A percentile compares a stretch with the other conserved stretches of the same genome.
phyloP scores from a whole-genome alignment of 148 eudicot genomes.

The Rhododendron ferrugineum region DNA sequence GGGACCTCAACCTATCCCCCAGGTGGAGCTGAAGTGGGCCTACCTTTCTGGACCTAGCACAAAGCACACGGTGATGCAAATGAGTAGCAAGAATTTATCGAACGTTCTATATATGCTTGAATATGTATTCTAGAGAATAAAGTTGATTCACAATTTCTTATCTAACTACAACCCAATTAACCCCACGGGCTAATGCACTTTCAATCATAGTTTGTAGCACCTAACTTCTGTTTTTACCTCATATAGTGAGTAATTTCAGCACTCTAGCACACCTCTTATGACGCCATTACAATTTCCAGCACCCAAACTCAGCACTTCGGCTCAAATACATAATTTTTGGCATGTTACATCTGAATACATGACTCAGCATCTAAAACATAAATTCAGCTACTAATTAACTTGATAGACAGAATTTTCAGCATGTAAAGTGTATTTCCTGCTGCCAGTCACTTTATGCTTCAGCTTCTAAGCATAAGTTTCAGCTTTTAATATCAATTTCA shows the following conservation, averaged over 20 bases:
- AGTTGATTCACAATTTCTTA: neutral
- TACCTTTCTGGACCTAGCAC: neutral
- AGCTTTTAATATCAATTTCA: neutral
- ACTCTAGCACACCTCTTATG: neutral
- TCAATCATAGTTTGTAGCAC: neutral
- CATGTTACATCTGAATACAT: neutral
- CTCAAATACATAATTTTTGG: neutral
- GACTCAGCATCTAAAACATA: neutral
- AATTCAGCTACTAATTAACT: neutral
- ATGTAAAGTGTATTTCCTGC: neutral
- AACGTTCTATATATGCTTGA: neutral
- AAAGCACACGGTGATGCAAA: neutral
- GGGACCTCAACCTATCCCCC: neutral
- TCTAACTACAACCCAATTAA: neutral
- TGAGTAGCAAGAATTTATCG: neutral
- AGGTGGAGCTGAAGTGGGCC: neutral
- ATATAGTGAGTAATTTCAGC: neutral
- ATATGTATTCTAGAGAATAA: neutral
- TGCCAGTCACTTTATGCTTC: neutral
- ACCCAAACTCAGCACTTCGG: neutral
- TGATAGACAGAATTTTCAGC: neutral
- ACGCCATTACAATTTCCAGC: neutral
- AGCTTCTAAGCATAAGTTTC: neutral
- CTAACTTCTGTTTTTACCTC: neutral
- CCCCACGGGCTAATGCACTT: neutral